Evolutionary conservation across 139 green algal genomes (phyloP).

Genomic region (Closterium sp.): DNA sequence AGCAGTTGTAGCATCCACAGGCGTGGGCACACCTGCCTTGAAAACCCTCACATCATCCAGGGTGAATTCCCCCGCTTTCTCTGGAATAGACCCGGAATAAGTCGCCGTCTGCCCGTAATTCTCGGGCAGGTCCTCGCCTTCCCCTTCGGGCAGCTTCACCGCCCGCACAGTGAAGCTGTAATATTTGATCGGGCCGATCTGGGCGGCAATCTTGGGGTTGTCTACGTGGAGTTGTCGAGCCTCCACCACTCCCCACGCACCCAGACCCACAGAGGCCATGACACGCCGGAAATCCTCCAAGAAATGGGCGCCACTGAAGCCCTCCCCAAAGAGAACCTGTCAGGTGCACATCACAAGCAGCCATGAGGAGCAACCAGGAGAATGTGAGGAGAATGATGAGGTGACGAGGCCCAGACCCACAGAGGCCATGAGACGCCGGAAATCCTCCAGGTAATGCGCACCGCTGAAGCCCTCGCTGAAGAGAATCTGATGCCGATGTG

Average conservation of each 20-base stretch:
- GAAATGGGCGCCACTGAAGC: slow-evolving; percentile 90
- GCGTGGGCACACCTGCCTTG: slow-evolving; percentile 72
- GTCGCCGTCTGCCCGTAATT: slow-evolving; percentile 75
- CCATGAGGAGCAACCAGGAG: neutral
- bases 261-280: slow-evolving; percentile 46
- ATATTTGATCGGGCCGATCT: slow-evolving; percentile 86
- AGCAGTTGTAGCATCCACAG: slow-evolving; percentile 88
- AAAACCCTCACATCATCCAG: slow-evolving; percentile 84
- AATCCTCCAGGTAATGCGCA: slow-evolving; percentile 86
- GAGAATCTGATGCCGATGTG: no score
- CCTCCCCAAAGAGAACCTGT: slow-evolving; percentile 85
- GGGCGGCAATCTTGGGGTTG: slow-evolving; percentile 68
- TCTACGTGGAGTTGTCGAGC: slow-evolving; percentile 57
- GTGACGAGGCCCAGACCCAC: slow-evolving; percentile 1
- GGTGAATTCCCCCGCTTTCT: slow-evolving; percentile 66
- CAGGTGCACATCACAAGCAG: no score
- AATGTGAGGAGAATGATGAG: neutral
- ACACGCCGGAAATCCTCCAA: slow-evolving; percentile 80
- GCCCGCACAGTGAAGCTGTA: slow-evolving; percentile 91
- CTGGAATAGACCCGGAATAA: slow-evolving; percentile 78
- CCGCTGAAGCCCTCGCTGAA: slow-evolving; percentile 89
- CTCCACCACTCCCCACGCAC: slow-evolving; percentile 27
- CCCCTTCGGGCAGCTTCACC: slow-evolving; percentile 80
- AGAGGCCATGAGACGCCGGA: slow-evolving; percentile 58
- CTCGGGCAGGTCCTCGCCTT: slow-evolving; percentile 66